phyloP scores from a whole-genome alignment of 306 rosid genomes.

The Trichosanthes truncata region DNA sequence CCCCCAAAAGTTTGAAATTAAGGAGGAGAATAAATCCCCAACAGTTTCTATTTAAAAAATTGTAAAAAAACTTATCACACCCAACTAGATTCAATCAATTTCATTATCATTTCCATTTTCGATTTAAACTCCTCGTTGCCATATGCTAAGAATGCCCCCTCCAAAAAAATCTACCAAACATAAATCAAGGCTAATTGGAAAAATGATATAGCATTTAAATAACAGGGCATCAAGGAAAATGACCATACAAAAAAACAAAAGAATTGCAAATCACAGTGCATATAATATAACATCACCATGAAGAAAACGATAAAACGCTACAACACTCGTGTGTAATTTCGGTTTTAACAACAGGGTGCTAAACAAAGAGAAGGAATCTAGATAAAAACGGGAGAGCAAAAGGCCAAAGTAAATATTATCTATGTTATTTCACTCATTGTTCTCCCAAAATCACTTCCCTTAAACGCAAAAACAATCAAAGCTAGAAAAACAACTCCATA shows the following conservation, averaged over 20 bases:
- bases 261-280: background rate
- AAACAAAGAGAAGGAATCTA: background rate
- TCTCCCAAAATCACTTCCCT: background rate
- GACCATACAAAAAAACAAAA: background rate
- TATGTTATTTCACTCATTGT: slow-evolving; percentile 2
- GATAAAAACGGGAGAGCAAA: background rate
- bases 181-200: no score
- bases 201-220: background rate
- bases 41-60: background rate
- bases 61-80: no score
- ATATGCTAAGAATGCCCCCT: background rate
- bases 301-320: background rate
- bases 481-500: background rate
- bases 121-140: background rate
- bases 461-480: background rate
- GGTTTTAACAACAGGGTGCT: background rate
- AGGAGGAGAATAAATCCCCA: background rate
- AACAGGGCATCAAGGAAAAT: background rate
- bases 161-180: background rate
- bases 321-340: background rate
- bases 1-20: background rate
- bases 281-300: background rate
- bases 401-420: background rate
- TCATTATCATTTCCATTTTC: background rate
- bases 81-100: background rate